These are phyloP conservation scores for Kwoniella sp. DNA, from an alignment of 768 basidiomycete species.

Conservation along the genomic window DNA sequence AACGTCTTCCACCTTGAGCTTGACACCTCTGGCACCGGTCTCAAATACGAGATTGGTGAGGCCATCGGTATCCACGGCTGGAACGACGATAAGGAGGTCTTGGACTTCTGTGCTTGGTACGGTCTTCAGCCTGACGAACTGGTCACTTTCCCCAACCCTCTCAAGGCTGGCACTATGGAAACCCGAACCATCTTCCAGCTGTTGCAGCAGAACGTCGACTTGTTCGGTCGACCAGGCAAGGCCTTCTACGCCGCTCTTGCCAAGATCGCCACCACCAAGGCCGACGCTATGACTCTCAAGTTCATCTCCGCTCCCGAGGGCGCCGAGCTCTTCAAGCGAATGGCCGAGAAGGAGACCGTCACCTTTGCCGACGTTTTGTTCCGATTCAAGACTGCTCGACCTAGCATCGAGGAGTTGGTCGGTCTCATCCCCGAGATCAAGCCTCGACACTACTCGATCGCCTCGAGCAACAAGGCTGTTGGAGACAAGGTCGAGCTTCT, in stretches of 20 bases:
- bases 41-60: conserved; percentile 94
- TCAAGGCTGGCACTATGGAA: conserved; percentile 68
- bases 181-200: conserved; percentile 93
- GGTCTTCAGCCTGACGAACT: conserved; percentile 78
- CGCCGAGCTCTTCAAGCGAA: conserved; percentile 86
- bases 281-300: conserved; percentile 76
- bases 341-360: conserved; percentile 91
- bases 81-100: conserved; percentile 88
- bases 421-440: conserved; percentile 92
- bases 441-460: conserved; percentile 97
- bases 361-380: conserved; percentile 85
- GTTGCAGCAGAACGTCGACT: conserved; percentile 92
- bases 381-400: conserved; percentile 75
- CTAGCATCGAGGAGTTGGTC: conserved; percentile 80
- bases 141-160: conserved; percentile 75
- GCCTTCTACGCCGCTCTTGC: conserved; percentile 90
- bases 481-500: conserved; percentile 92
- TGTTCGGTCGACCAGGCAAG: conserved; percentile 95
- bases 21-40: conserved; percentile 83
- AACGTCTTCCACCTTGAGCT: conserved; percentile 99
- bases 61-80: conserved; percentile 96
- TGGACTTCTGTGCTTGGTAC: conserved; percentile 89
- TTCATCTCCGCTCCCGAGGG: conserved; percentile 96
- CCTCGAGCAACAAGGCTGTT: conserved; percentile 90
- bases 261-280: conserved; percentile 67